A percentile compares a stretch with the other conserved stretches of the same genome.
Evolutionary conservation across 1,139 yeast genomes (phyloP).

Genomic region (Hyphopichia wangnamkhiaoensis): DNA sequence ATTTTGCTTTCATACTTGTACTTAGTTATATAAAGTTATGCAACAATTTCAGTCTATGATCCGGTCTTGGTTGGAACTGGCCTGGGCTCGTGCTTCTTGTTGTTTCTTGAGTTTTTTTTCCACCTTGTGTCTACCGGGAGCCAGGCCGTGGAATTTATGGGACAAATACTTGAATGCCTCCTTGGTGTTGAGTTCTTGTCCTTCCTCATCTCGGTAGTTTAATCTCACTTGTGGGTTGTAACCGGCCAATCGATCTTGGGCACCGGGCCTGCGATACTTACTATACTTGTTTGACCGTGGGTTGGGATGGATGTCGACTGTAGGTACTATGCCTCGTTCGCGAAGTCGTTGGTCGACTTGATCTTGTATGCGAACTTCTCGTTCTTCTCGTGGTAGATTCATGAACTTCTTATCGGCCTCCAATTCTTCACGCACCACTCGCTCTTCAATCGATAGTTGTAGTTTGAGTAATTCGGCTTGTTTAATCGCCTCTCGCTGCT

Average conservation of each 20-base stretch:
- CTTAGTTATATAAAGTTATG: no score
- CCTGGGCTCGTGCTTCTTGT: not conserved
- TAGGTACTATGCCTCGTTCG: constrained; percentile 24
- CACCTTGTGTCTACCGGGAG: constrained; percentile 15
- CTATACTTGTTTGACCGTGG: not conserved
- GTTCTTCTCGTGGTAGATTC: constrained; percentile 30
- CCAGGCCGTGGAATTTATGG: constrained; percentile 79
- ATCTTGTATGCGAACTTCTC: constrained; percentile 27
- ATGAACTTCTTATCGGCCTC: constrained; percentile 30
- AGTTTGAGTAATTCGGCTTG: constrained; percentile 35
- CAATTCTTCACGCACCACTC: constrained; percentile 43
- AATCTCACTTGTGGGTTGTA: constrained; percentile 70
- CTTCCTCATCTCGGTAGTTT: constrained; percentile 70
- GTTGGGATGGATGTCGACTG: constrained; percentile 3
- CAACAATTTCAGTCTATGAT: constrained; percentile 1
- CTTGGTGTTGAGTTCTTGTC: constrained; percentile 63
- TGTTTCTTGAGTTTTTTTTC: constrained; percentile 3
- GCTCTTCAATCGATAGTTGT: constrained; percentile 37
- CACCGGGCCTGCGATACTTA: not conserved
- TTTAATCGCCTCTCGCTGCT: constrained; percentile 29
- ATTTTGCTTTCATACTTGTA: no score
- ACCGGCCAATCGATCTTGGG: constrained; percentile 26
- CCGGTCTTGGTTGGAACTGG: no score
- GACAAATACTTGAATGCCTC: constrained; percentile 86
- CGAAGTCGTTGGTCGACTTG: constrained; percentile 31